Evolutionary conservation across 1,284 basidiomycete genomes (phyloP), one percentile per base, ranked within the genome.

Genomic region (Tilletia walkeri): DNA sequence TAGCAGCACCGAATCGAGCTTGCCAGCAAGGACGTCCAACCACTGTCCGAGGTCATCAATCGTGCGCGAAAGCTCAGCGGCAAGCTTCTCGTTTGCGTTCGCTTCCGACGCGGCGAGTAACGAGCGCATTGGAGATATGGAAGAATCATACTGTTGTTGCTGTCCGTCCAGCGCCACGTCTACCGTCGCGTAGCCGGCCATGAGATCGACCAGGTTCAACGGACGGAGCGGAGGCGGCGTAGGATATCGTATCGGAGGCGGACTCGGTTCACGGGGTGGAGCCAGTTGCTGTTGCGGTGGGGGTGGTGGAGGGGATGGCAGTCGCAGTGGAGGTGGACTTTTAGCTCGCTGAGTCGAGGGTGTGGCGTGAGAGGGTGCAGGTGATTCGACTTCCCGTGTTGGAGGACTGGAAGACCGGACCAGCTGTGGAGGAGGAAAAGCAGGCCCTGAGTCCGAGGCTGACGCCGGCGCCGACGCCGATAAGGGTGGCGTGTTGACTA

Each of bases 31-130:
- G 0, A 90, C 87, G 3, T 89, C 88, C 68, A 98, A 85, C 93
- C 93, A 96, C 74, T 88, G 86, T 2, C 89, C 87, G 56, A 98
- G 87, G 76, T 92, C 90, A 70, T 91, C 90, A 7, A 96, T 89
- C 0, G 90, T 92, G 65, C 86, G 85, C 48, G 89, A 89, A 50
- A 97, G 87, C 79, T 91, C 90, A 0, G 86, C 84, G 75, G 92
- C 90, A 0, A 91, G 90, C 47, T 87, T 87, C 41, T 91, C 90
- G 48, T 86, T 87, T 18, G 86, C 85, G 69, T 89, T 87, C 50
- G 59, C 36, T 41, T 63, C 59, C 30, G 36, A 38, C 14, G 34
- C 14, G 4, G 59, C 59, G 36, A 63, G 36, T 6, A 53, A 18
- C 50, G 50, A 7, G 20, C 41, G 6, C 41, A 45, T 45, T 7